Conservation (phyloP, 306 rosid genomes). For the Hylodesmum podocarpum region DNA sequence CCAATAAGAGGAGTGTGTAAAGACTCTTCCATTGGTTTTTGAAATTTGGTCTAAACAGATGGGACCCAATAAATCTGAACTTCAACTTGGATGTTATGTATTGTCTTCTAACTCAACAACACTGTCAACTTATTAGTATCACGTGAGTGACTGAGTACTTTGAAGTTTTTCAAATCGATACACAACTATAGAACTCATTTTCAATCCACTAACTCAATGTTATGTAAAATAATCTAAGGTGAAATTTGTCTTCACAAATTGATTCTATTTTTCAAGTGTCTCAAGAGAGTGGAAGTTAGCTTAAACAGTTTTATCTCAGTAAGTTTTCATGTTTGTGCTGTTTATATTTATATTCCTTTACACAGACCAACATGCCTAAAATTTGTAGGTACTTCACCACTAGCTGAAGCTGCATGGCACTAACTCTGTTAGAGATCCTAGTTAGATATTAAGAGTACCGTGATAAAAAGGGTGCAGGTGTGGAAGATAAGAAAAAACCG, state of each 20-base stretch:
- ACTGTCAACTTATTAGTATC: constrained; percentile 37
- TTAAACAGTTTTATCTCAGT: not conserved
- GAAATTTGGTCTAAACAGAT: constrained; percentile 42
- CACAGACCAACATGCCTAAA: not conserved
- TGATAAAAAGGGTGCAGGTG: not conserved
- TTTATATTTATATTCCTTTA: not conserved
- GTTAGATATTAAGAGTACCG: not conserved
- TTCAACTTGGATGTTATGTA: constrained; percentile 31
- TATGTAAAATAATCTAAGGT: not conserved
- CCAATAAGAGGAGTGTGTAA: constrained; percentile 19
- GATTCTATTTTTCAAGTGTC: not conserved
- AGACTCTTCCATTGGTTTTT: constrained; percentile 19
- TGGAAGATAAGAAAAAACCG: too few relatives aligned
- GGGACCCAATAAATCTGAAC: constrained; percentile 48
- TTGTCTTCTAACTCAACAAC: constrained; percentile 34
- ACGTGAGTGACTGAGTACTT: constrained; percentile 39
- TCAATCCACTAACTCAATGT: not conserved
- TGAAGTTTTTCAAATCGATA: constrained; percentile 6
- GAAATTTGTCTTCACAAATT: not conserved
- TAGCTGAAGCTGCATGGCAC: constrained; percentile 1
- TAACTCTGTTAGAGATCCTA: not conserved
- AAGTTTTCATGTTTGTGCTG: not conserved
- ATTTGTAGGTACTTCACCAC: not conserved
- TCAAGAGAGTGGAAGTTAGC: not conserved
- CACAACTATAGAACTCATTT: not conserved